phyloP scores from a whole-genome alignment of 176 grass and related monocot species.

The Echinochloa phyllopogon region DNA sequence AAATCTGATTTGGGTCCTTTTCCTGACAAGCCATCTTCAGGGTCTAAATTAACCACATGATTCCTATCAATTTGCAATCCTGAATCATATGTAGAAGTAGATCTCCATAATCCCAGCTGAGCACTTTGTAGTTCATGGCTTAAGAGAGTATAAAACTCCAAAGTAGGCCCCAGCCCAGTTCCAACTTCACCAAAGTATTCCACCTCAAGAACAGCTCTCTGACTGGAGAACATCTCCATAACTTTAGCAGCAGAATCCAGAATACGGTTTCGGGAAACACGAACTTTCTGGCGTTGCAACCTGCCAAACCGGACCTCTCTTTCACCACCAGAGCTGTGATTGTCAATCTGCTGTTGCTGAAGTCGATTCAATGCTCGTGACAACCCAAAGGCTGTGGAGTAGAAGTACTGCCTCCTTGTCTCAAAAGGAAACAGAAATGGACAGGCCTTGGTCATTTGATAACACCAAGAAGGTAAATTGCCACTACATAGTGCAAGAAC shows the following conservation, averaged over 20 bases:
- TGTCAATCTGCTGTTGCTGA: constrained; percentile 87
- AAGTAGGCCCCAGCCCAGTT: constrained; percentile 83
- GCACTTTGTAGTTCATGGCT: constrained; percentile 72
- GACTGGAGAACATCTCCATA: constrained; percentile 78
- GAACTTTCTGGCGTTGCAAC: constrained; percentile 78
- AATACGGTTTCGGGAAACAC: constrained; percentile 81
- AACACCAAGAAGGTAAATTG: constrained; percentile 87
- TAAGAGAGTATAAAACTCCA: constrained; percentile 90
- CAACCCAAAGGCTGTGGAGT: constrained; percentile 85
- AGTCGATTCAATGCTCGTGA: constrained; percentile 87
- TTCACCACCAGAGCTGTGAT: constrained; percentile 59
- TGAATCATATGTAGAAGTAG: constrained; percentile 50
- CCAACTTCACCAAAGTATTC: constrained; percentile 93
- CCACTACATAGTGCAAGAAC: constrained; percentile 84
- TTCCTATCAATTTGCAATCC: constrained; percentile 63
- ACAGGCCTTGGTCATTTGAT: constrained; percentile 79
- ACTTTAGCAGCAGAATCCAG: constrained; percentile 80
- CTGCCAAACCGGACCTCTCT: constrained; percentile 78
- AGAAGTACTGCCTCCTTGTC: constrained; percentile 86
- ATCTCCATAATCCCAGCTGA: constrained; percentile 79
- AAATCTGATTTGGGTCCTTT: constrained; percentile 40
- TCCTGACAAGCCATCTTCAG: constrained; percentile 32
- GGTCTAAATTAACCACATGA: constrained; percentile 27
- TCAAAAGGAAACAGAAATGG: constrained; percentile 95
- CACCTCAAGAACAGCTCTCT: constrained; percentile 76